Base-by-base conservation (phyloP, 805 yeast species). In the Lipomyces starkeyi region DNA sequence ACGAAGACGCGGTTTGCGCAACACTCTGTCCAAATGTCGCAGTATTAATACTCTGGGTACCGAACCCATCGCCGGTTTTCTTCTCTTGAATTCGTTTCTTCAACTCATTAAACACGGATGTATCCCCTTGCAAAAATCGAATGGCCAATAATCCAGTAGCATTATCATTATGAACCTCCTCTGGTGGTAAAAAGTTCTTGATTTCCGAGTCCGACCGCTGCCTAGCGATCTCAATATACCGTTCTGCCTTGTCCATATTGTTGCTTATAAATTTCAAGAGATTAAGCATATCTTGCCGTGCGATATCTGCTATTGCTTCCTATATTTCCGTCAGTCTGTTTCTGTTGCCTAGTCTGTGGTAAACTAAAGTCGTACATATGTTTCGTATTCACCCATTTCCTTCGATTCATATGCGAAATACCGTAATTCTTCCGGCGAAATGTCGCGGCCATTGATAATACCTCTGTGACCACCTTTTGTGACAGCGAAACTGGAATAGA, bases 401-500 rank as follows among this genome's bases (percentile, higher is more conserved):
- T 32, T 56, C n/a, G 62, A 62, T 25, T 32, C 56, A 62, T 64
- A 67, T 55, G 47, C 61, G 25, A 20, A 37, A 14, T 29, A 32
- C 22, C 68, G 65, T 20, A 67, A 40, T 35, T 67, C 68, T 49
- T 67, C 70, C 17, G 63, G 66, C 5, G 70, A 64, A 14, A 64
- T 57, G 35, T 67, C 70, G 13, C 70, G 65, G 20, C 53, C 52
- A n/a, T 58, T 55, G 54, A 67, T 59, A 20, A 64, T 61, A 7
- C 59, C 55, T 17, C 37, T 29, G 22, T 47, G 56, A 3, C 61
- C 61, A 2, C 57, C 58, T 20, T 54, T 49, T n/a, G 64, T 34
- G 34, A 63, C 57, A 14, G 59, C 64, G 17, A 52, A 47, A 52
- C 62, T 49, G 13, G 69, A 59, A 47, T 43, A 57, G 25, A 37